Evolutionary conservation across 306 rosid species (phyloP).

Genomic region (Macrotyloma uniflorum): DNA sequence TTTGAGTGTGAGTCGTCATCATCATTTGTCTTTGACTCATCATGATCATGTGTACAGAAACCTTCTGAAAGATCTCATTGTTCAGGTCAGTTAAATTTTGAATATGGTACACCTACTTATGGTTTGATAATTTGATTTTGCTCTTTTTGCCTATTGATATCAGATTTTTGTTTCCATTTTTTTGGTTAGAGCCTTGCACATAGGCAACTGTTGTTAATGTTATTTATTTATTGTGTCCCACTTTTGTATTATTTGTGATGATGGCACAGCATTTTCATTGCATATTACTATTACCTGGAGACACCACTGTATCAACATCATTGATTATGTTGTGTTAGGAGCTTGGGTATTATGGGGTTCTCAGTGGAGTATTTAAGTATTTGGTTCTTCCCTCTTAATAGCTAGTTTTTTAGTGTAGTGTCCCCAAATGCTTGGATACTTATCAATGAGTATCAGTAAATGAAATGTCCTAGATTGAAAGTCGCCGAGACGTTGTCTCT

Average conservation of each 20-base stretch:
- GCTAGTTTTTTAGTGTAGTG: too few species aligned
- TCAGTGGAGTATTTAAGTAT: too few species aligned
- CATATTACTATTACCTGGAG: conserved; percentile 10
- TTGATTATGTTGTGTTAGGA: background rate
- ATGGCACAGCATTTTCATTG: background rate
- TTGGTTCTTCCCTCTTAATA: too few species aligned
- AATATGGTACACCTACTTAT: background rate
- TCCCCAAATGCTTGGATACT: too few species aligned
- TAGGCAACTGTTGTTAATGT: background rate
- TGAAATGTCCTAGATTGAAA: too few species aligned
- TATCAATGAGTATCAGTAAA: too few species aligned
- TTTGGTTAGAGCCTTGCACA: background rate
- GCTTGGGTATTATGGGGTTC: too few species aligned
- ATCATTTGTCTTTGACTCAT: conserved; percentile 58
- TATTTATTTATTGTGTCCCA: background rate
- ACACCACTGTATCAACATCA: background rate
- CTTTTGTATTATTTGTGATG: background rate
- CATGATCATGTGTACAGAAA: conserved; percentile 58
- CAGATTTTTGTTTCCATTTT: background rate
- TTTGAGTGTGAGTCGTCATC: conserved; percentile 65
- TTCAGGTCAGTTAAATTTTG: conserved; percentile 65
- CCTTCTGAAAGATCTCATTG: conserved; percentile 77
- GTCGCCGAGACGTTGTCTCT: too few species aligned
- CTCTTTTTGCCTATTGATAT: background rate
- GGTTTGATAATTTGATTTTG: background rate